Base-by-base conservation (phyloP, 2,329 filamentous ascomycete species). In the Hirsutella minnesotensis region DNA sequence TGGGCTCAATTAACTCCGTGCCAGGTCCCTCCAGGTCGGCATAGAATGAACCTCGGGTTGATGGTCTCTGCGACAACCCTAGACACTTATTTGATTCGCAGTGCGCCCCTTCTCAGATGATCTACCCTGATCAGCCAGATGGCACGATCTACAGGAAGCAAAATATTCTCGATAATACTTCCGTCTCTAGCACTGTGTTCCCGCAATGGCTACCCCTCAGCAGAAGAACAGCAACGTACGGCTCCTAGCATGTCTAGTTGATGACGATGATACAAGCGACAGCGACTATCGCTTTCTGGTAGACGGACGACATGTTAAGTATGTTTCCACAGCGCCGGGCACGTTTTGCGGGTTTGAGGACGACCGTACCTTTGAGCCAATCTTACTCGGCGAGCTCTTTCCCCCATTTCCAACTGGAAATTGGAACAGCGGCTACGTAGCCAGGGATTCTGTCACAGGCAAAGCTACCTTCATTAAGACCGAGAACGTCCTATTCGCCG, bases 201-300 rank as follows among this genome's bases (percentile, higher is more conserved):
- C 24, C 24, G 12, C 24, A 12, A 27, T 27, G 24, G 39, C 4
- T 33, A 18, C 45, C 16, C 9, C 39, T 38, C 35, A 22, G 38
- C 38, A 43, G 36, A 47, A 24, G 19, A 53, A 54, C 37, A 34
- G 43, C 46, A 58, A 54, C 34, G 42, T 58, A 24, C 42, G 44
- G 27, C 49, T 58, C 43, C 51, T 57, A 31, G 52, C 53, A 39
- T 53, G 48, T 41, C 49, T 55, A 13, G 29, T 56, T 18, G 53
- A 59, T 33, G 39, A 42, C 0, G 51, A 53, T 1, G 53, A 53
- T 41, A 44, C 20, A 1, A 13, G 47, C 24, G 45, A 54, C 18
- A 54, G 57, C 45, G 50, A 56, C 35, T 56, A 58, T 38, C 53
- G 53, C 39, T 56, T 58, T 42, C 45, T 57, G 3, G 41, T 56